phyloP scores from a whole-genome alignment of 257 asterid species.

The Salvia miltiorrhiza region DNA sequence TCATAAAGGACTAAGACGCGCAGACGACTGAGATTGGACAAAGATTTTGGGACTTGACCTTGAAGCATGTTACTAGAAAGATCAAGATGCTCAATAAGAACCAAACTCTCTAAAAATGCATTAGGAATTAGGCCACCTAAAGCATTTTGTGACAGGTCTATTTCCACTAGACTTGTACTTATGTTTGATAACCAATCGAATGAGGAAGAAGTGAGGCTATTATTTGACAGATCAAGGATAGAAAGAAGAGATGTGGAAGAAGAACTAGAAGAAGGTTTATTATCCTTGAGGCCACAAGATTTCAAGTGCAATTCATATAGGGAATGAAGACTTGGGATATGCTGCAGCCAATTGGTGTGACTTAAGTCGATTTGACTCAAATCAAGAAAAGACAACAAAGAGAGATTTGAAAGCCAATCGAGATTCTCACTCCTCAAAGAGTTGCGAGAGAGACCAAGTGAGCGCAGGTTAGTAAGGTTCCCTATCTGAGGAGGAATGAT shows the following conservation, averaged over 20 bases:
- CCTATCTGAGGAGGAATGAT: constrained; percentile 17
- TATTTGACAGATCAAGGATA: too few species aligned
- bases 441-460: background rate
- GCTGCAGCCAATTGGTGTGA: background rate
- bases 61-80: too few species aligned
- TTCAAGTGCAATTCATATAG: background rate
- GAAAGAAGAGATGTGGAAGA: constrained; percentile 14
- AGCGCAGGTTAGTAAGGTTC: constrained; percentile 15
- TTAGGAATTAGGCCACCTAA: too few species aligned
- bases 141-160: too few species aligned
- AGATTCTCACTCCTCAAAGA: background rate
- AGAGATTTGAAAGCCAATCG: constrained; percentile 17
- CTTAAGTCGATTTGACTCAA: background rate
- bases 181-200: too few species aligned
- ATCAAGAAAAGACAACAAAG: background rate
- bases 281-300: background rate
- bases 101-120: too few species aligned
- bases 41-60: too few species aligned
- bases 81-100: too few species aligned
- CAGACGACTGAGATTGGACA: too few species aligned
- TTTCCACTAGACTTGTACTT: too few species aligned
- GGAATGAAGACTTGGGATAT: background rate
- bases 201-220: too few species aligned
- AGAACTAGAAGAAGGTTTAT: background rate
- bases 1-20: too few species aligned